These are phyloP conservation scores for Astrothelium subdiscretum DNA, from an alignment of 495 filamentous ascomycete genomes.

Conservation along the genomic window DNA sequence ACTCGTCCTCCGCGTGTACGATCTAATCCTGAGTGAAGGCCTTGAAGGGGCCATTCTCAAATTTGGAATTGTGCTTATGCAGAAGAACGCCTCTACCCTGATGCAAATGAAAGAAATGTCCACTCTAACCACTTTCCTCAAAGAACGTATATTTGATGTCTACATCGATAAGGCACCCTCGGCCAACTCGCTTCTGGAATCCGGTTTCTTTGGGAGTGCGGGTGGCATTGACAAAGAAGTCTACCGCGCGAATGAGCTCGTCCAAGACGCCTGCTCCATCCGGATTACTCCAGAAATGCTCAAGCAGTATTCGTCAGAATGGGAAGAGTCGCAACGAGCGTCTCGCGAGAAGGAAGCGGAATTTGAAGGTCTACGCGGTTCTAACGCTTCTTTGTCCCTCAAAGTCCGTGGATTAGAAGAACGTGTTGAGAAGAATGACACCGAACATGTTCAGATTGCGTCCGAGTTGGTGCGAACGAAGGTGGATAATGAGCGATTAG, in stretches of 20 bases:
- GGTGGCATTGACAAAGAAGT: constrained; percentile 78
- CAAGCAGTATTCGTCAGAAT: constrained; percentile 69
- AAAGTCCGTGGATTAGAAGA: constrained; percentile 78
- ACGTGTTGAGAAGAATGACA: constrained; percentile 75
- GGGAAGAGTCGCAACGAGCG: constrained; percentile 71
- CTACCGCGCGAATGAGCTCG: constrained; percentile 85
- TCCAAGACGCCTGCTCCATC: constrained; percentile 87
- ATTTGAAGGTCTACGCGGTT: constrained; percentile 59
- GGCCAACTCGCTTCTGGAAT: constrained; percentile 77
- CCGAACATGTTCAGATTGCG: constrained; percentile 84
- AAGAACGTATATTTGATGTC: constrained; percentile 87
- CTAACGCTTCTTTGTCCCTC: constrained; percentile 48
- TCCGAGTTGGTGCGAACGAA: constrained; percentile 83
- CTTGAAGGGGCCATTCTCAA: constrained; percentile 81
- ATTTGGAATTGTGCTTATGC: constrained; percentile 91
- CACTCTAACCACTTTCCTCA: constrained; percentile 73
- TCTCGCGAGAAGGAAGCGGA: constrained; percentile 77
- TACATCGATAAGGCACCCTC: constrained; percentile 92
- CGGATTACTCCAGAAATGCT: constrained; percentile 73
- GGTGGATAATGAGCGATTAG: constrained; percentile 82
- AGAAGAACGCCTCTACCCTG: constrained; percentile 72
- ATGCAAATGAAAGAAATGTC: constrained; percentile 85
- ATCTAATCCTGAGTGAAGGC: constrained; percentile 90
- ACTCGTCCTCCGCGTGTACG: constrained; percentile 90
- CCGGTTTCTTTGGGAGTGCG: constrained; percentile 91